Base-by-base conservation (phyloP, 805 yeast genomes). In the Starmerella apicola region DNA sequence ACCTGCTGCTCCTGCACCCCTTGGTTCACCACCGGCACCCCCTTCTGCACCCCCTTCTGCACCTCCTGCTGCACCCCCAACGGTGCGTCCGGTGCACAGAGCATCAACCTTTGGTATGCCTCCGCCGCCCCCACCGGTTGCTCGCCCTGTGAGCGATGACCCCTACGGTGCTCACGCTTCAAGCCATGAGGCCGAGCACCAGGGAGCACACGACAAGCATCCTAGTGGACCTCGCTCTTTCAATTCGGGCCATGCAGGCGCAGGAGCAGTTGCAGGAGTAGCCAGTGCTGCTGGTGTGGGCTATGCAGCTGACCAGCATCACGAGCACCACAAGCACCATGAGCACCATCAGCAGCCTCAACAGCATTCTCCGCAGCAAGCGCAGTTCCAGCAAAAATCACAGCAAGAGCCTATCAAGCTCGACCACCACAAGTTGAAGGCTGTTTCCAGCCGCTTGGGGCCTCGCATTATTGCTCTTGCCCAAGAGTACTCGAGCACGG, bases 361-460 rank as follows among this genome's bases (percentile, higher is more conserved):
- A 2, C 43, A 24, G 31, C 28, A 45, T 13, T 62, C 65, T 6
- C 46, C 49, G 2, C 60, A 58, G 16, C 48, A 64, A 17, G 62
- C 58, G 31, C 52, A 62, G 16, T 59, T 56, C 4, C 58, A 61
- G 13, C 4, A 12, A 19, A 13, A 21, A 54, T 42, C 30, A 42
- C 24, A 65, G 65, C 6, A n/a, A n/a, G n/a, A n/a, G n/a, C 60
- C 76, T 9, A 76, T 79, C 5, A 56, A 56, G 13, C 52, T 65
- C 3, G 58, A 68, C n/a, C 64, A 64, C 31, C 74, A 67, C 17
- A 57, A 61, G 31, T 61, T 83, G 36, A 73, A 70, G 37, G 60
- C 59, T 9, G 70, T 65, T 35, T 66, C 80, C 34, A 52, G 62
- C 1, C 57, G 63, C 19, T 70, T 63, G 48, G 91, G 94, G 3